Percentiles rank a stretch among this genome's conserved stretches.
phyloP scores from a whole-genome alignment of 2,329 filamentous ascomycete species.

The Sporothrix inflata region DNA sequence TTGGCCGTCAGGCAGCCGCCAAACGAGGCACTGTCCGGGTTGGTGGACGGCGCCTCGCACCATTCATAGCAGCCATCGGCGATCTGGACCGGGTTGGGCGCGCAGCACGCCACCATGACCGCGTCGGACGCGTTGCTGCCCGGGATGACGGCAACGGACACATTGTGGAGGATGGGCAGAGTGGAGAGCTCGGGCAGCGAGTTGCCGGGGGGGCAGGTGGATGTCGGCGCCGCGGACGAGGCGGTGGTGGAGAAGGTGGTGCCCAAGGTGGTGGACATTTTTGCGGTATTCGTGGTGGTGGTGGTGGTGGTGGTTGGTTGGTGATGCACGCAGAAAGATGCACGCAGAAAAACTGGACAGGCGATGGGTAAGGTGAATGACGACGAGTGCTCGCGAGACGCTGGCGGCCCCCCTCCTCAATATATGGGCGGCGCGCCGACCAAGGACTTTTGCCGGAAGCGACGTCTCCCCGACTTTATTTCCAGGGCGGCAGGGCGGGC shows the following conservation, averaged over 20 bases:
- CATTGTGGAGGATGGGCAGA: slow-evolving; percentile 16
- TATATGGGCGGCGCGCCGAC: no score
- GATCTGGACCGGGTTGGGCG: slow-evolving; percentile 21
- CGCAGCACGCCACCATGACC: slow-evolving; percentile 17
- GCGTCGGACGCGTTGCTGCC: slow-evolving; percentile 22
- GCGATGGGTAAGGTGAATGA: no score
- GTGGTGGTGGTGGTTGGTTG: no score
- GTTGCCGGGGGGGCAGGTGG: neutral
- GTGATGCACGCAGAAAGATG: no score
- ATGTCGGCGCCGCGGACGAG: neutral
- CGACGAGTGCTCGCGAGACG: no score
- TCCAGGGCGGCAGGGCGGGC: no score
- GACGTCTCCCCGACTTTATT: no score
- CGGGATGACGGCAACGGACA: slow-evolving; percentile 22
- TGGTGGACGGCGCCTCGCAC: neutral
- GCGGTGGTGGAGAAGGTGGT: neutral
- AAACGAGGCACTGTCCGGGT: neutral
- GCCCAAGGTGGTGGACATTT: no score
- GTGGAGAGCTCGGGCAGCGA: neutral
- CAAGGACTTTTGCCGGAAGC: no score
- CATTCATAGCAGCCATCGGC: slow-evolving; percentile 21
- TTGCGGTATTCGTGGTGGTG: no score
- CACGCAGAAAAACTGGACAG: no score
- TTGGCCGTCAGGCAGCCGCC: neutral
- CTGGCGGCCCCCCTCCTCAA: no score